Base-by-base conservation (phyloP, 1,284 basidiomycete genomes). In the Ceratobasidium sp. region DNA sequence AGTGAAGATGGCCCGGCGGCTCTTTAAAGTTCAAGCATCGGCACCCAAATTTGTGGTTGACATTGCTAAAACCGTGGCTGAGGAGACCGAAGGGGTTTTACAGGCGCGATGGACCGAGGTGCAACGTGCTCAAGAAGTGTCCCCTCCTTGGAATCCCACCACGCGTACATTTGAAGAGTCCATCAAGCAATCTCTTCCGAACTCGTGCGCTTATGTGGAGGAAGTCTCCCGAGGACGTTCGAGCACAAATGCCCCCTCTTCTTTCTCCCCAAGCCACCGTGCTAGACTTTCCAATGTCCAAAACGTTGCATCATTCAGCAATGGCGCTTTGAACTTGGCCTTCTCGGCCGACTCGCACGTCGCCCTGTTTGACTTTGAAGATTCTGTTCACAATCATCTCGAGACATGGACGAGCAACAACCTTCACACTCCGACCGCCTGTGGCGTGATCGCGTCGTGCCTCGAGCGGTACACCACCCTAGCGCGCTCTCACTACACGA, bases 1-100 rank as follows among this genome's bases (percentile, higher is more conserved):
- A 41, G 75, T 77, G 14, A 85, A 86, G 74, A 75, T 83, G 26
- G 78, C 78, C 26, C 78, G 80, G 9, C 80, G 85, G 1, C 63
- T 83, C 14, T 62, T 77, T 62, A 85, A 87, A 74, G 77, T 87
- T n/a, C 73, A 76, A 52, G 52, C 46, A 2, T 41, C 72, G 8
- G 74, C 78, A 1, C 67, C 75, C 0, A 74, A 72, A 30, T 66
- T 81, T 26, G 41, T 79, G 8, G 41, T 73, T 9, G 4, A 75
- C 2, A 59, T 72, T 7, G 79, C 80, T 8, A 28, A 75, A 9
- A 63, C 64, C 0, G 74, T 75, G 0, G 73, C 59, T 18, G 23
- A 76, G 2, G 71, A 66, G 9, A 72, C 77, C 1, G 74, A 77
- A 35, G 50, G 28, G 5, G 28, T 79, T 1, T 72, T 83, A 16